Evolutionary conservation across 163 green algal species (phyloP), one percentile per base, ranked within the genome.

Genomic region (Volvox carteri): DNA sequence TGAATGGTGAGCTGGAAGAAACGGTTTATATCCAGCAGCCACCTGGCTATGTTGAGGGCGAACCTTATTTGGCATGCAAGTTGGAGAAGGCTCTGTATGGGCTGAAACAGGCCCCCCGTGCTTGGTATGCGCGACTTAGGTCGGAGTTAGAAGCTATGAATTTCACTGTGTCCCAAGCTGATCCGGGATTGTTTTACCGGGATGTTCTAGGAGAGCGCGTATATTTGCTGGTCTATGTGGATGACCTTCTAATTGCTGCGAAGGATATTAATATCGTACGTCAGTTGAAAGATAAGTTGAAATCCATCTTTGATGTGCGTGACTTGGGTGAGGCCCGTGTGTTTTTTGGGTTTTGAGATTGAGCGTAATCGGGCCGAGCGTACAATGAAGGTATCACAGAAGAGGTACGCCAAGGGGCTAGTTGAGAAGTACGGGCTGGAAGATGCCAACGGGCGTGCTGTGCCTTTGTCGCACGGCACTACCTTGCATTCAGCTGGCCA

Each of bases 331-430:
- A 89, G 23, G 77, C 87, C 19, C 48, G 4, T 3, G 44, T 83
- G 58, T n/a, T 96, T 92, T 74, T 81, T 95, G 0, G 92, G 91
- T 39, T 91, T 93, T 37, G 86, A 92, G 78, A 89, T 95, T 7
- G 19, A 78, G 8, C 75, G 90, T 7, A 62, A 95, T 70, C 83
- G 85, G 21, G 25, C 8, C 4, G 42, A 18, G 25, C 0, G 74
- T 21, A 91, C 72, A 28, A 78, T 95, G 58, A 92, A 90, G 28
- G 25, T 93, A 3, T 75, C 19, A 4, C 87, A 94, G 60, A 21
- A 67, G 44, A 41, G 60, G 25, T 67, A 87, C 25, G 60, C 76
- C 0, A 11, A 16, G 1, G 48, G 88, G 35, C 21, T 93, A 2
- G 0, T 94, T 12, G 30, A 76, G 35, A 86, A 78, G 52, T 95